Conservation (phyloP, 768 basidiomycete genomes). For the Termitomyces bulborhizus region DNA sequence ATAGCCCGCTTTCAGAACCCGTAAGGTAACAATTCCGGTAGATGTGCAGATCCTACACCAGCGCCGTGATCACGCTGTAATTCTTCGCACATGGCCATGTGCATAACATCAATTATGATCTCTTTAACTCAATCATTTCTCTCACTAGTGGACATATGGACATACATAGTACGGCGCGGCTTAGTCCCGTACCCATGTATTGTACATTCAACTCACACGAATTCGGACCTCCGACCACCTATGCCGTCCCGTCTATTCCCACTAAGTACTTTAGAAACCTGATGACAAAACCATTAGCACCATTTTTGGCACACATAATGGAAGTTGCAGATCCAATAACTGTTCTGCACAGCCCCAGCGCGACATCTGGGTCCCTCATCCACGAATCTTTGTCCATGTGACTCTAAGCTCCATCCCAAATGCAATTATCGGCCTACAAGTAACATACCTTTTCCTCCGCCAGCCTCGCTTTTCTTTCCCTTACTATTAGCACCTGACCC, state of each 20-base stretch:
- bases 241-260: neutral
- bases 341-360: neutral
- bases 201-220: neutral
- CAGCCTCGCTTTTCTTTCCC: neutral
- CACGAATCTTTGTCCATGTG: neutral
- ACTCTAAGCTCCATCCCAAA: too few species aligned
- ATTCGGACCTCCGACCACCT: neutral
- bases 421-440: neutral
- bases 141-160: neutral
- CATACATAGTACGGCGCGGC: neutral
- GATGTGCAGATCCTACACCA: neutral
- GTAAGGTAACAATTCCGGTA: too few species aligned
- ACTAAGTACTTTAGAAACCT: too few species aligned
- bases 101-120: neutral
- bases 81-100: neutral
- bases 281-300: neutral
- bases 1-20: neutral
- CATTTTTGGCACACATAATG: neutral
- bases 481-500: neutral
- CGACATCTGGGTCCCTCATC: neutral
- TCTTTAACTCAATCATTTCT: neutral
- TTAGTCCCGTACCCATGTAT: neutral
- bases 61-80: neutral
- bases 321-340: neutral
- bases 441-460: neutral